phyloP scores from a whole-genome alignment of 441 rosid species.

The Capsella rubella region DNA sequence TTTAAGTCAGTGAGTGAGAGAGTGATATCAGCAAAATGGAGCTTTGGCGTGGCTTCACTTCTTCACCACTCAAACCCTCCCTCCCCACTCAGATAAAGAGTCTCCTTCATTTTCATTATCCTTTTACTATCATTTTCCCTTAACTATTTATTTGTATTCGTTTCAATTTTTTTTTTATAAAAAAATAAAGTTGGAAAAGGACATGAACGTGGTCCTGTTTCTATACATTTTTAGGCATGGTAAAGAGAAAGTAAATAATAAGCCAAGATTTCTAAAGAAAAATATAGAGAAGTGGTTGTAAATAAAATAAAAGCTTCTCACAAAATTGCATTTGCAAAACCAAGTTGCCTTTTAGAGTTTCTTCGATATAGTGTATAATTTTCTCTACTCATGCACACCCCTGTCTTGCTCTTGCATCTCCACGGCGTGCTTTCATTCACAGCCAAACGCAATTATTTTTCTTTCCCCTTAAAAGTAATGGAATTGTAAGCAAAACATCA shows the following conservation, averaged over 20 bases:
- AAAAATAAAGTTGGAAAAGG: slow-evolving; percentile 13
- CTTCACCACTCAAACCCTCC: not conserved
- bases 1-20: slow-evolving; percentile 1
- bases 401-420: no score
- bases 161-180: not conserved
- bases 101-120: slow-evolving; percentile 1
- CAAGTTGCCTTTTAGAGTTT: not conserved
- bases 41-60: slow-evolving; percentile 36
- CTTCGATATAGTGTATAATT: not conserved
- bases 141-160: slow-evolving; percentile 1
- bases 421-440: not conserved
- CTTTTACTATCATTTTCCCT: slow-evolving; percentile 9
- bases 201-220: slow-evolving; percentile 29
- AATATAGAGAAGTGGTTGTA: slow-evolving; percentile 1
- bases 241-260: slow-evolving; percentile 1
- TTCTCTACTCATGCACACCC: not conserved
- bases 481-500: not conserved
- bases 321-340: not conserved
- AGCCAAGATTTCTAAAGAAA: not conserved
- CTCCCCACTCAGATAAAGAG: not conserved
- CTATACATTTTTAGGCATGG: slow-evolving; percentile 17
- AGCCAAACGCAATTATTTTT: not conserved
- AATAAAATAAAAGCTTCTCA: not conserved
- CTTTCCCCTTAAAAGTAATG: not conserved
- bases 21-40: slow-evolving; percentile 6